A percentile compares a stretch with the other conserved stretches of the same genome.
These are phyloP conservation scores for Neurospora discreta DNA, from an alignment of 495 filamentous ascomycete genomes.

Conservation along the genomic window DNA sequence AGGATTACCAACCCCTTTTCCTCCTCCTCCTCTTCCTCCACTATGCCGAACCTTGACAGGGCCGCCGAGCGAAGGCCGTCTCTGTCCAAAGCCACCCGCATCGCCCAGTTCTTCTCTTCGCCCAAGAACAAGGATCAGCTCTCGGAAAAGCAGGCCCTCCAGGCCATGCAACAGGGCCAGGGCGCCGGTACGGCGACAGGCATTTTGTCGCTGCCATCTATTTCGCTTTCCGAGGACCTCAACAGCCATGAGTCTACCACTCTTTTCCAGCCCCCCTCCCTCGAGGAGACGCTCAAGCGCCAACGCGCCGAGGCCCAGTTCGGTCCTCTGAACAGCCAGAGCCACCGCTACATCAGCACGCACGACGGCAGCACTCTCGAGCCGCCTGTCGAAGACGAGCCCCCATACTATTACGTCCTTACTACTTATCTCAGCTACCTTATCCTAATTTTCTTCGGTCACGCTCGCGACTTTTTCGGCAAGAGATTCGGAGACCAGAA, in stretches of 20 bases:
- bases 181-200: slow-evolving; percentile 56
- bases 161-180: slow-evolving; percentile 48
- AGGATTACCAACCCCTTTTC: slow-evolving; percentile 34
- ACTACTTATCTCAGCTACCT: slow-evolving; percentile 97
- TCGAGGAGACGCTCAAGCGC: slow-evolving; percentile 64
- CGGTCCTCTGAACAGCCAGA: slow-evolving; percentile 67
- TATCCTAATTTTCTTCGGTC: slow-evolving; percentile 88
- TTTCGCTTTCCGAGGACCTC: slow-evolving; percentile 74
- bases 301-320: slow-evolving; percentile 84
- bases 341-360: slow-evolving; percentile 72
- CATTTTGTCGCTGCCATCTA: slow-evolving; percentile 69
- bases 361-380: slow-evolving; percentile 68
- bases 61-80: slow-evolving; percentile 38
- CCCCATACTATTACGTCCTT: slow-evolving; percentile 89
- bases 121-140: slow-evolving; percentile 54
- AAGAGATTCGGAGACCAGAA: slow-evolving; percentile 77
- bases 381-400: slow-evolving; percentile 85
- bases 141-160: slow-evolving; percentile 44
- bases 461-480: slow-evolving; percentile 94
- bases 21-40: slow-evolving; percentile 14
- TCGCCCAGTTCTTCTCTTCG: slow-evolving; percentile 54
- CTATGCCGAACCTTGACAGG: slow-evolving; percentile 27
- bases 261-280: slow-evolving; percentile 84
- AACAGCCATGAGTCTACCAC: slow-evolving; percentile 65
- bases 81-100: slow-evolving; percentile 45